These are phyloP conservation scores for Sporodiniella umbellata DNA, from an alignment of 371 early-diverging fungal species.

Conservation along the genomic window DNA sequence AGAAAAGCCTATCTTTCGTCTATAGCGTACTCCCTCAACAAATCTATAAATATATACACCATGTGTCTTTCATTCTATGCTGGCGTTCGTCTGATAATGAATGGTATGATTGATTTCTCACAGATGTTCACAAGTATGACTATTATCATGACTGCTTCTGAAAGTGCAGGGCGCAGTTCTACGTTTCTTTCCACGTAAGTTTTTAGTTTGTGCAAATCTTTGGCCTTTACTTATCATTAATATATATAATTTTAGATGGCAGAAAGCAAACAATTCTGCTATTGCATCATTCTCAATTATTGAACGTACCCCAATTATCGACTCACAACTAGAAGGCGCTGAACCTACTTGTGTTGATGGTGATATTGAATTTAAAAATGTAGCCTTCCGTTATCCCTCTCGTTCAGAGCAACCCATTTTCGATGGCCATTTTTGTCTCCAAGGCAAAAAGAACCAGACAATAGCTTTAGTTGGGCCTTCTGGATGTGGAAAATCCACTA, in stretches of 20 bases:
- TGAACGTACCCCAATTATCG: conserved; percentile 69
- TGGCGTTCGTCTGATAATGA: conserved; percentile 39
- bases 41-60: conserved; percentile 56
- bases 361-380: conserved; percentile 49
- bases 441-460: conserved; percentile 69
- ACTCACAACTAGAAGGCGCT: conserved; percentile 60
- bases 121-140: conserved; percentile 61
- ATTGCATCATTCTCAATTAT: conserved; percentile 67
- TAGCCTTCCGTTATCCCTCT: conserved; percentile 82
- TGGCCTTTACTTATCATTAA: no score
- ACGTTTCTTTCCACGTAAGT: conserved; percentile 44
- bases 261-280: conserved; percentile 80
- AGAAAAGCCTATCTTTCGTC: conserved; percentile 52
- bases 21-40: conserved; percentile 58
- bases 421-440: conserved; percentile 64
- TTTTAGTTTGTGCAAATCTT: no score
- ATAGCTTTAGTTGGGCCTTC: conserved; percentile 85
- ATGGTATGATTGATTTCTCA: conserved; percentile 21
- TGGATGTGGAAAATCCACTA: conserved; percentile 87
- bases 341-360: conserved; percentile 47
- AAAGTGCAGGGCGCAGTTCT: conserved; percentile 57
- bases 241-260: conserved; percentile 28
- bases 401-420: conserved; percentile 78
- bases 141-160: conserved; percentile 67
- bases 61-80: conserved; percentile 55